Percentiles rank a stretch among this genome's conserved stretches.
Evolutionary conservation across 2,329 filamentous ascomycete genomes (phyloP).

Genomic region (Ophiostoma piceae): DNA sequence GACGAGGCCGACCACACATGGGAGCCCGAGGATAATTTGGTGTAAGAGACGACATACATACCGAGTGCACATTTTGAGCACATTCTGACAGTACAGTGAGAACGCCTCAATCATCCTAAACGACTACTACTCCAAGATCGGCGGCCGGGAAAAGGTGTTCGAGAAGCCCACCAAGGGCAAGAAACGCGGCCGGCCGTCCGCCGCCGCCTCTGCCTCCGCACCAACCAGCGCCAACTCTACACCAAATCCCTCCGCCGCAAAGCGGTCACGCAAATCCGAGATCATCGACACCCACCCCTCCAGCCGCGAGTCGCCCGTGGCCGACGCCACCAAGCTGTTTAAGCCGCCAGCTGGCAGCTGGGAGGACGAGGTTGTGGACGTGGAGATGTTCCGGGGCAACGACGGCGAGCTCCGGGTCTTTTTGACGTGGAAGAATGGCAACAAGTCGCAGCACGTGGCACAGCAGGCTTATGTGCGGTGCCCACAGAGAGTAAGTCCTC

Average conservation of each 20-base stretch:
- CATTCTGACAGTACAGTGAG: slow-evolving; percentile 38
- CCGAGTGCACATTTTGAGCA: too few relatives aligned
- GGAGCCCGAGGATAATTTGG: slow-evolving; percentile 70
- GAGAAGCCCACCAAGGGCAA: slow-evolving; percentile 48
- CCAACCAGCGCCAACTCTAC: slow-evolving; percentile 30
- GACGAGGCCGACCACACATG: slow-evolving; percentile 66
- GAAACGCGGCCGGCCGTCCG: slow-evolving; percentile 52
- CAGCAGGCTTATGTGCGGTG: slow-evolving; percentile 66
- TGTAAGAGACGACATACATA: slow-evolving; percentile 34
- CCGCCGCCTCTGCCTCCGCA: slow-evolving; percentile 33
- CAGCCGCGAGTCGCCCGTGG: slow-evolving; percentile 42
- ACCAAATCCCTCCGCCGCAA: slow-evolving; percentile 30
- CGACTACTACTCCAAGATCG: slow-evolving; percentile 58
- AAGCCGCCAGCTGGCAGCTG: slow-evolving; percentile 67
- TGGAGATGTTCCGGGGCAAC: slow-evolving; percentile 68
- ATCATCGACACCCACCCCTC: slow-evolving; percentile 48
- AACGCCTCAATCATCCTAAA: slow-evolving; percentile 56
- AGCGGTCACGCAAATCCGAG: slow-evolving; percentile 45
- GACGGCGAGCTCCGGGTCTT: slow-evolving; percentile 60
- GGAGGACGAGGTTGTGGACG: slow-evolving; percentile 65
- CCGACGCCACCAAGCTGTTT: slow-evolving; percentile 46
- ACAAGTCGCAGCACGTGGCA: slow-evolving; percentile 69
- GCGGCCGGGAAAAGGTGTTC: slow-evolving; percentile 56
- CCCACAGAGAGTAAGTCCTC: slow-evolving; percentile 60
- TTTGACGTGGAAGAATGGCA: slow-evolving; percentile 66